Base-by-base conservation (phyloP, 1,284 basidiomycete species). In the Sanguinoderma infundibulare region DNA sequence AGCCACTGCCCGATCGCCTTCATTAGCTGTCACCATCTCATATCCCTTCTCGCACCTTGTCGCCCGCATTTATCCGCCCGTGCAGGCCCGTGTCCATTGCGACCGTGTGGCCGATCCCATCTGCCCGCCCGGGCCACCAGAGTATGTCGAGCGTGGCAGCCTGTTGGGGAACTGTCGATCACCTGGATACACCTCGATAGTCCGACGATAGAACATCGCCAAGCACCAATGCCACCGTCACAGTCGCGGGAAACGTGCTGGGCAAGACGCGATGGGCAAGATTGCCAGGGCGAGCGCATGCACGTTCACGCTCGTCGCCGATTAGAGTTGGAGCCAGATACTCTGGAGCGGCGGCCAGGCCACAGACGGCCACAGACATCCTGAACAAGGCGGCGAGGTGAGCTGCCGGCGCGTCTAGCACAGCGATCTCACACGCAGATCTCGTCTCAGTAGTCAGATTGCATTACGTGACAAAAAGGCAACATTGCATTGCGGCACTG, bases 1-100 rank as follows among this genome's bases (percentile, higher is more conserved):
- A 62, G 58, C 53, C 65, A 66, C 59, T 35, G 57, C 61, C 40
- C 65, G 65, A 66, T 66, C 65, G 46, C 62, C 60, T 59, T 50
- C 57, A 56, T 57, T 62, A 40, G 54, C 50, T 61, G 59, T 60
- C 53, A 60, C 38, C 22, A 35, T 59, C 53, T 24, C 50, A 51
- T 46, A 38, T 36, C 24, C 44, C 32, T 50, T 39, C 52, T 34
- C 60, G 55, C 44, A 60, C 53, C 62, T 50, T 47, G 54, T 17
- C 53, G 7, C 39, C 20, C 40, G 28, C 50, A 28, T 32, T 22
- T 42, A 28, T 20, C 53, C 28, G 39, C 38, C 53, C 28, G 39
- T 26, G 24, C 39, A 39, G 15, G 26, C 20, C 38, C 53, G 15
- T 40, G 53, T 36, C 15, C 22, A 47, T 47, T 47, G 28, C 46